phyloP scores from a whole-genome alignment of 2,329 filamentous ascomycete species.

The Ilyonectria mors-panacis region DNA sequence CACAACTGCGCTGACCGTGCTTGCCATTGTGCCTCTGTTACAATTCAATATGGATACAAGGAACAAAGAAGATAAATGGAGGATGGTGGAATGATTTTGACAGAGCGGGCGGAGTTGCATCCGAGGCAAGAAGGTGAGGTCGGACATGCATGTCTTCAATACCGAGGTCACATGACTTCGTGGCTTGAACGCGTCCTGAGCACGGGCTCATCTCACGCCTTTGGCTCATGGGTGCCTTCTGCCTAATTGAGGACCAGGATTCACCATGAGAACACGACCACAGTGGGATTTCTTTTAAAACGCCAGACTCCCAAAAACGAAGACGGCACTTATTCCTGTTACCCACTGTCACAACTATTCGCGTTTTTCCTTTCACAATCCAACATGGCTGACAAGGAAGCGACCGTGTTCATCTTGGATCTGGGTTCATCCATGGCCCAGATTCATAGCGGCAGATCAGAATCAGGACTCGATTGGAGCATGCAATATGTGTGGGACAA shows the following conservation, averaged over 20 bases:
- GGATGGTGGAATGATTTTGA: slow-evolving; percentile 7
- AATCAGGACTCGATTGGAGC: slow-evolving; percentile 89
- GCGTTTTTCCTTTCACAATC: slow-evolving; percentile 15
- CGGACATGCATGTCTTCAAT: slow-evolving; percentile 11
- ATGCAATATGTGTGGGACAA: slow-evolving; percentile 97
- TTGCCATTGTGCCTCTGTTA: slow-evolving; percentile 57
- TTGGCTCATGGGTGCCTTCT: slow-evolving; percentile 42
- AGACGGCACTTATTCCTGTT: background rate
- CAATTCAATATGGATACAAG: slow-evolving; percentile 13
- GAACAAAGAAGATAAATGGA: slow-evolving; percentile 2
- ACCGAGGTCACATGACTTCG: slow-evolving; percentile 51
- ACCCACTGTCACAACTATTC: background rate
- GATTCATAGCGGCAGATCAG: slow-evolving; percentile 76
- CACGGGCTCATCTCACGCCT: slow-evolving; percentile 32
- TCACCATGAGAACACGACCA: slow-evolving; percentile 36
- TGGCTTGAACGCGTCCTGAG: slow-evolving; percentile 46
- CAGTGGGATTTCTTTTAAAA: slow-evolving; percentile 34
- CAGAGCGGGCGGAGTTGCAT: background rate
- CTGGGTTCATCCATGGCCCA: slow-evolving; percentile 88
- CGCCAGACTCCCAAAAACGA: slow-evolving; percentile 4
- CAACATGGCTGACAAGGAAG: slow-evolving; percentile 92
- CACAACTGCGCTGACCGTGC: slow-evolving; percentile 66
- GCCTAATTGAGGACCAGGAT: slow-evolving; percentile 46
- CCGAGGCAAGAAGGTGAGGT: slow-evolving; percentile 23
- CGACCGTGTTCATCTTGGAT: slow-evolving; percentile 92